Base-by-base conservation (phyloP, 352 stramenopile species). In the Thalassiosira delicatula region DNA sequence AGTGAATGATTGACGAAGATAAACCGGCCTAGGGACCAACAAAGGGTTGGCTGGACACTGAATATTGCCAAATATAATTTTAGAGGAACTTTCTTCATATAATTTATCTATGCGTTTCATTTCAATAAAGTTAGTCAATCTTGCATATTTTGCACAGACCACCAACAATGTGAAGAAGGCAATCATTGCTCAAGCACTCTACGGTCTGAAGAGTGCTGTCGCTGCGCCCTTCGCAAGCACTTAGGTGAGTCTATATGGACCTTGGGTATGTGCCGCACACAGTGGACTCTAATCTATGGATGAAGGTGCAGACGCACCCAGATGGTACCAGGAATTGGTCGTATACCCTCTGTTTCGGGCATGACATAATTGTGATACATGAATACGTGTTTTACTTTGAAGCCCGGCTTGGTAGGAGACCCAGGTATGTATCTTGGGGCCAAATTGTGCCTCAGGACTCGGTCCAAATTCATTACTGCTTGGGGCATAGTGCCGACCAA, bases 231-330 rank as follows among this genome's bases (percentile, higher is more conserved):
- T n/a, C 3, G 72, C 0, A 51, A 69, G 7, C 81, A 91, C 59
- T 53, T 88, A 19, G 66, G 59, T 1, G 53, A 53, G 25, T 87
- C 54, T 23, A 87, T 91, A 82, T 14, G 33, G 1, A 4, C 70
- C 17, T 30, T 90, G 33, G 71, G 21, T 89, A 79, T 54, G 53
- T 27, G 7, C 40, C 68, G 12, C 84, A 62, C 29, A 1, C 42
- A 11, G 85, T 78, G 44, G 85, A 91, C 54, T 82, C 70, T 40
- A 71, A 90, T 33, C 35, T 90, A n/a, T 90, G 83, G 70, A 67
- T 82, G 11, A 84, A 83, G 32, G 14, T 35, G 21, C 14, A 53
- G 27, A 53, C 30, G 0, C 3, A 14, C 19, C 53, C 59, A 2
- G 35, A 73, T 40, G 74, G 87, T 8, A 4, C 37, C 81, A 21